A percentile compares a stretch with the other conserved stretches of the same genome.
These are phyloP conservation scores for Beauveria brongniartii DNA, from an alignment of 2,329 filamentous ascomycete genomes.

Conservation along the genomic window DNA sequence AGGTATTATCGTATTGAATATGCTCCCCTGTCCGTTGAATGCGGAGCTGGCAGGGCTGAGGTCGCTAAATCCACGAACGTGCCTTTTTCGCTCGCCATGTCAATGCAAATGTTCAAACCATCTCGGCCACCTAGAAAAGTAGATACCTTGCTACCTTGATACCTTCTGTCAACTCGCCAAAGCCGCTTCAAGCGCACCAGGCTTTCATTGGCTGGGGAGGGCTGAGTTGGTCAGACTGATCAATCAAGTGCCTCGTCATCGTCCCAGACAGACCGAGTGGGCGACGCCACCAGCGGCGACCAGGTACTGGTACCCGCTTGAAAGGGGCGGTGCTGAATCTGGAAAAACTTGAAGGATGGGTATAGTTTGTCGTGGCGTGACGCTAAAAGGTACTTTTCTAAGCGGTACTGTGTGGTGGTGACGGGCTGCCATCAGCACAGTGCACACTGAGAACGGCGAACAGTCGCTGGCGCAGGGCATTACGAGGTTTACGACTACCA, in stretches of 20 bases:
- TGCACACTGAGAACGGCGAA: neutral
- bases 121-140: too few species aligned
- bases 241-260: slow-evolving; percentile 33
- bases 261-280: slow-evolving; percentile 18
- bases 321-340: slow-evolving; percentile 7
- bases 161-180: too few species aligned
- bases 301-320: slow-evolving; percentile 15
- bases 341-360: slow-evolving; percentile 11
- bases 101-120: too few species aligned
- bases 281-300: slow-evolving; percentile 9
- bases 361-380: neutral
- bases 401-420: neutral
- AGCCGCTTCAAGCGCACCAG: too few species aligned
- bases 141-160: too few species aligned
- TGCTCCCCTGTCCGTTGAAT: too few species aligned
- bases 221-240: neutral
- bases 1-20: too few species aligned
- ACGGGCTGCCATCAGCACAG: neutral
- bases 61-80: too few species aligned
- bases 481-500: neutral
- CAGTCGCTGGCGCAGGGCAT: neutral
- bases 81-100: too few species aligned
- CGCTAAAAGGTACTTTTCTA: neutral
- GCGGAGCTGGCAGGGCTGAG: too few species aligned
- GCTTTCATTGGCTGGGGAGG: too few species aligned